Conservation (phyloP, 441 rosid genomes). For the Hura crepitans region DNA sequence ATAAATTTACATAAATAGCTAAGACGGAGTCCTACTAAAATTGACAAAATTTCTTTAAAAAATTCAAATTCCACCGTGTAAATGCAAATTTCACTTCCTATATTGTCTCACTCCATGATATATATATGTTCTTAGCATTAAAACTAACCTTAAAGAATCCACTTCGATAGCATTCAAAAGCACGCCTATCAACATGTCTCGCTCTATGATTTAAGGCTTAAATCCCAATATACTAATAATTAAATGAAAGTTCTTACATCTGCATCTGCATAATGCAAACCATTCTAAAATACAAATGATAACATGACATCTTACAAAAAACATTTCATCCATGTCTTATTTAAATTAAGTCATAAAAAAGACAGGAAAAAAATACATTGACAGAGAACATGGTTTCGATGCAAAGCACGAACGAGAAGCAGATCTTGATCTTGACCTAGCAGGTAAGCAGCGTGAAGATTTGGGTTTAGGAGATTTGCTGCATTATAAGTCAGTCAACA, state of each 20-base stretch:
- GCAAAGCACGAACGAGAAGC: slow-evolving; percentile 53
- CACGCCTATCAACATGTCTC: too few species aligned
- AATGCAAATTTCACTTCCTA: too few species aligned
- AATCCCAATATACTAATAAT: not conserved
- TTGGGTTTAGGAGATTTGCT: slow-evolving; percentile 84
- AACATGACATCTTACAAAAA: not conserved
- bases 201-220: too few species aligned
- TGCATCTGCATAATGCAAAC: not conserved
- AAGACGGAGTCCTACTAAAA: too few species aligned
- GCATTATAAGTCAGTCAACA: slow-evolving; percentile 33
- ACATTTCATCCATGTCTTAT: not conserved
- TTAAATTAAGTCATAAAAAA: slow-evolving; percentile 2
- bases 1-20: too few species aligned
- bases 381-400: slow-evolving; percentile 59
- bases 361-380: slow-evolving; percentile 45
- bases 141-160: too few species aligned
- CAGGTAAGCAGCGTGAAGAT: slow-evolving; percentile 54
- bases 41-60: too few species aligned
- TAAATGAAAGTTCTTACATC: not conserved
- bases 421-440: slow-evolving; percentile 66
- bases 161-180: too few species aligned
- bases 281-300: not conserved
- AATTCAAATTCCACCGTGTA: too few species aligned
- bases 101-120: too few species aligned
- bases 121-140: too few species aligned